Conservation (phyloP, 345 rosid genomes). For the Passiflora organensis region DNA sequence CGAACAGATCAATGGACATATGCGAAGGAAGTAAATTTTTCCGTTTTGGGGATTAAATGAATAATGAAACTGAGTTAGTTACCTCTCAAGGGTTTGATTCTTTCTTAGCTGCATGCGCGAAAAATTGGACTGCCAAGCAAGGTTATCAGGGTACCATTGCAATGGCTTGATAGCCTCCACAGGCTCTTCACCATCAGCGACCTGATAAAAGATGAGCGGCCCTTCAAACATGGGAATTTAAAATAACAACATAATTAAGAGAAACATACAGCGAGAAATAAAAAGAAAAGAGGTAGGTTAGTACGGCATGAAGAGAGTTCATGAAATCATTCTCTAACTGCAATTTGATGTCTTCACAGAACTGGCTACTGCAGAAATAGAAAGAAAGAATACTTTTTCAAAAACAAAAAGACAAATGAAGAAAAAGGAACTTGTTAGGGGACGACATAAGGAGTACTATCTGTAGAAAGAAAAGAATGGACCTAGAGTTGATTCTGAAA, state of each 20-base stretch:
- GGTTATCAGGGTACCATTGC: slow-evolving; percentile 85
- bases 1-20: no score
- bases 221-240: neutral
- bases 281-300: slow-evolving; percentile 11
- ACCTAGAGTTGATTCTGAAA: slow-evolving; percentile 91
- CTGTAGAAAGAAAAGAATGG: neutral
- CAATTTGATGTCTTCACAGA: slow-evolving; percentile 56
- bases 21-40: neutral
- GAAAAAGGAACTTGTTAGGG: neutral
- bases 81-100: slow-evolving; percentile 90
- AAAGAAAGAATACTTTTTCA: neutral
- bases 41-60: neutral
- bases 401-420: neutral
- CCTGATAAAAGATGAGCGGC: slow-evolving; percentile 32
- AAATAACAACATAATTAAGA: neutral
- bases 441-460: no score
- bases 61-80: slow-evolving; percentile 9
- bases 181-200: slow-evolving; percentile 61
- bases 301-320: slow-evolving; percentile 76
- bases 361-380: slow-evolving; percentile 67
- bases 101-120: slow-evolving; percentile 92
- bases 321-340: slow-evolving; percentile 79
- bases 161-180: slow-evolving; percentile 70
- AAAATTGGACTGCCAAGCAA: slow-evolving; percentile 92
- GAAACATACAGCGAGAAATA: neutral